phyloP scores from a whole-genome alignment of 768 basidiomycete species.

The Mycena galopus region DNA sequence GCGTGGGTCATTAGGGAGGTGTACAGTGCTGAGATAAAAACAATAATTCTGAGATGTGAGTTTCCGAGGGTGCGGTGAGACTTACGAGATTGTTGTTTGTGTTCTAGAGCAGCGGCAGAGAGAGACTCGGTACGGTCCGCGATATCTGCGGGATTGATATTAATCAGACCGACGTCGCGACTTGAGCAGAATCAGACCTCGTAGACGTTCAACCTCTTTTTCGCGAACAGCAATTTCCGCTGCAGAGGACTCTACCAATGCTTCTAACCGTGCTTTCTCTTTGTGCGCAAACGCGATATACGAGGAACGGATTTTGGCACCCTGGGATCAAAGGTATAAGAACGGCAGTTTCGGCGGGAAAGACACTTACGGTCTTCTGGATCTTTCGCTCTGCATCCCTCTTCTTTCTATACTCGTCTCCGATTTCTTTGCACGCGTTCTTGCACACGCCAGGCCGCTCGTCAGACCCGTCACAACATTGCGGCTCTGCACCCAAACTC shows the following conservation, averaged over 20 bases:
- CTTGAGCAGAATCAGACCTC: conserved; percentile 60
- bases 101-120: conserved; percentile 84
- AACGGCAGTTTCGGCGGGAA: neutral
- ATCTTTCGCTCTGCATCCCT: conserved; percentile 82
- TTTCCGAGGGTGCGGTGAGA: neutral
- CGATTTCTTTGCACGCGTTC: conserved; percentile 82
- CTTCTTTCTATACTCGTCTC: conserved; percentile 75
- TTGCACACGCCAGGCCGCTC: conserved; percentile 86
- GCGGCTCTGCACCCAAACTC: conserved; percentile 68
- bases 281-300: conserved; percentile 91
- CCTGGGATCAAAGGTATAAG: conserved; percentile 60
- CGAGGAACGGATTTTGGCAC: conserved; percentile 89
- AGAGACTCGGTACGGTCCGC: conserved; percentile 83
- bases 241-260: conserved; percentile 63
- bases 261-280: conserved; percentile 89
- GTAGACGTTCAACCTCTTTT: conserved; percentile 79
- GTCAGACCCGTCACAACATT: conserved; percentile 98
- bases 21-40: conserved; percentile 85
- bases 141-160: conserved; percentile 64
- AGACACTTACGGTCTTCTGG: conserved; percentile 76
- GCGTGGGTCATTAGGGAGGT: conserved; percentile 79
- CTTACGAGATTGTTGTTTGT: conserved; percentile 90
- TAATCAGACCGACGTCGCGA: neutral
- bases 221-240: conserved; percentile 74
- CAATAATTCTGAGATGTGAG: conserved; percentile 11